A percentile compares a stretch with the other conserved stretches of the same genome.
phyloP scores from a whole-genome alignment of 345 rosid species.

The Ceriops zippeliana region DNA sequence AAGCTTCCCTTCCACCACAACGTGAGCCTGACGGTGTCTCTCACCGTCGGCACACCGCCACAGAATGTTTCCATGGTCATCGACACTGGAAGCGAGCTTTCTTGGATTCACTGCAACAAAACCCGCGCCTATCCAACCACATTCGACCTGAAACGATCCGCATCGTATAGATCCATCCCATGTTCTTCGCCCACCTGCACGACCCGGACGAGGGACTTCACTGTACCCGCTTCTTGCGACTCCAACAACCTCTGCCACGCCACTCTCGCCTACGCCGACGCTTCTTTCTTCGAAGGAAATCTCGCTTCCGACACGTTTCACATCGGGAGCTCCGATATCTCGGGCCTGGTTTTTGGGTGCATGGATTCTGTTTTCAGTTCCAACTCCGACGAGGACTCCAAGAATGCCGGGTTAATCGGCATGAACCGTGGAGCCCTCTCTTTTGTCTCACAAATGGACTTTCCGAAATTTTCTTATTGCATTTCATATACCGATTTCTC shows the following conservation, averaged over 20 bases:
- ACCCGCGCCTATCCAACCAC: slow-evolving; percentile 27
- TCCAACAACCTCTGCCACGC: slow-evolving; percentile 71
- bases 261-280: slow-evolving; percentile 74
- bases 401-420: slow-evolving; percentile 74
- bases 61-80: slow-evolving; percentile 84
- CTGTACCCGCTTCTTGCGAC: slow-evolving; percentile 83
- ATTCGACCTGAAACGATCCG: slow-evolving; percentile 62
- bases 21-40: slow-evolving; percentile 67
- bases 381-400: slow-evolving; percentile 60
- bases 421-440: slow-evolving; percentile 92
- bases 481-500: slow-evolving; percentile 70
- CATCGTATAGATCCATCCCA: slow-evolving; percentile 55
- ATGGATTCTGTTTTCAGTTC: slow-evolving; percentile 73
- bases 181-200: slow-evolving; percentile 73
- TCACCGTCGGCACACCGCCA: slow-evolving; percentile 82
- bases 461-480: slow-evolving; percentile 82
- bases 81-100: slow-evolving; percentile 91
- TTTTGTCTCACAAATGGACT: slow-evolving; percentile 74
- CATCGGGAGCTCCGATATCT: slow-evolving; percentile 44
- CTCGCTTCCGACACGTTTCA: slow-evolving; percentile 65
- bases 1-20: slow-evolving; percentile 83
- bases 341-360: slow-evolving; percentile 71
- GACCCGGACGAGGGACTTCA: slow-evolving; percentile 61
- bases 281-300: slow-evolving; percentile 80
- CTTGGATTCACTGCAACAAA: slow-evolving; percentile 85